These are phyloP conservation scores for Debaryomyces sp. DNA, from an alignment of 1,139 yeast genomes.

Conservation along the genomic window DNA sequence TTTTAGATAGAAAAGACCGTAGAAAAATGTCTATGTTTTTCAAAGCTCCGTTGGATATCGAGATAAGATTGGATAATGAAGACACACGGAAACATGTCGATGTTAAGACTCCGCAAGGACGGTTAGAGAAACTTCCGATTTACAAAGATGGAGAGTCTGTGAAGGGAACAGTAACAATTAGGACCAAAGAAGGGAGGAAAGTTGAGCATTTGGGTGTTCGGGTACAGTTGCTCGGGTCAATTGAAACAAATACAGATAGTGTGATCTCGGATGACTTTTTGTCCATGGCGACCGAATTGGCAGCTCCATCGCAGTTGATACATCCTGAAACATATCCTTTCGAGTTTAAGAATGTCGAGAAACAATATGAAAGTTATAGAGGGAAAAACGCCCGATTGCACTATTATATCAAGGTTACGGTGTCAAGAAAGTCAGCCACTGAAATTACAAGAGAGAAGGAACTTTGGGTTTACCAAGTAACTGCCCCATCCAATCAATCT, in stretches of 20 bases:
- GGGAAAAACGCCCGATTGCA: conserved; percentile 85
- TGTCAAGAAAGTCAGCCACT: conserved; percentile 67
- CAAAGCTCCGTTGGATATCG: conserved; percentile 90
- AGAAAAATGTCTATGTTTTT: conserved; percentile 69
- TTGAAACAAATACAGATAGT: conserved; percentile 60
- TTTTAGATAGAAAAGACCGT: background rate
- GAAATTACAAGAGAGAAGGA: conserved; percentile 78
- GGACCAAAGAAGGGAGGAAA: conserved; percentile 85
- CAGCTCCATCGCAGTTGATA: conserved; percentile 83
- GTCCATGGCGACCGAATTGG: conserved; percentile 87
- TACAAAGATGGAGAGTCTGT: conserved; percentile 91
- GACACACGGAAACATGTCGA: conserved; percentile 78
- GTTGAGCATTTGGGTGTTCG: conserved; percentile 92
- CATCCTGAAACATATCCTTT: conserved; percentile 87
- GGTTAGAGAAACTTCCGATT: conserved; percentile 77
- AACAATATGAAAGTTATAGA: conserved; percentile 88
- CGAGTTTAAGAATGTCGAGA: conserved; percentile 90
- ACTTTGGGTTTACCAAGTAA: conserved; percentile 78
- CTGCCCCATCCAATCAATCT: conserved; percentile 16
- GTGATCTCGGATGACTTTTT: conserved; percentile 71
- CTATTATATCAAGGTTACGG: conserved; percentile 82
- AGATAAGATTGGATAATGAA: conserved; percentile 83
- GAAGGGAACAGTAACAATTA: conserved; percentile 78
- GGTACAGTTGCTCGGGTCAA: conserved; percentile 85
- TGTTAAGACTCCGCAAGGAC: conserved; percentile 59